phyloP scores from a whole-genome alignment of 495 filamentous ascomycete genomes.

The Aspergillus sparsus region DNA sequence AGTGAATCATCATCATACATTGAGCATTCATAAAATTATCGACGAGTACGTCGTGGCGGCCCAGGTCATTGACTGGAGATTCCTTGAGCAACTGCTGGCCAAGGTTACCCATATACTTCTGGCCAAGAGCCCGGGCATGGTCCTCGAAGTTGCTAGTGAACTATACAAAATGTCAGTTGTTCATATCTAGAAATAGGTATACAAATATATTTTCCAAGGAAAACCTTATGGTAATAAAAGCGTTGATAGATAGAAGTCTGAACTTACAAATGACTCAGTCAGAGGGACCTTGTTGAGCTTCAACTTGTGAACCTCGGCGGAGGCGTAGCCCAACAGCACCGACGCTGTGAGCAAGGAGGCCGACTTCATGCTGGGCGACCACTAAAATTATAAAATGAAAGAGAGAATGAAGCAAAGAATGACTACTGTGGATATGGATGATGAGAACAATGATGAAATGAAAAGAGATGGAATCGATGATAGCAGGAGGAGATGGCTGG shows the following conservation, averaged over 20 bases:
- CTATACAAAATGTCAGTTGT: slow-evolving; percentile 45
- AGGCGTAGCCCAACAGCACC: slow-evolving; percentile 77
- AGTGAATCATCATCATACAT: slow-evolving; percentile 59
- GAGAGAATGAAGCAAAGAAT: slow-evolving; percentile 16
- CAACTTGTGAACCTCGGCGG: slow-evolving; percentile 86
- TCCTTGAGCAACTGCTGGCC: slow-evolving; percentile 78
- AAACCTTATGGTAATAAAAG: background rate
- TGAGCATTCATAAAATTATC: slow-evolving; percentile 99
- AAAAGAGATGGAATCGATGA: slow-evolving; percentile 17
- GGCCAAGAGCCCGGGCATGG: slow-evolving; percentile 76
- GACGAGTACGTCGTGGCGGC: slow-evolving; percentile 80
- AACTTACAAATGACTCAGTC: slow-evolving; percentile 83
- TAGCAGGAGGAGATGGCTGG: slow-evolving; percentile 18
- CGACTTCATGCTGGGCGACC: slow-evolving; percentile 71
- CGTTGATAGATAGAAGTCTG: slow-evolving; percentile 3
- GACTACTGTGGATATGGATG: slow-evolving; percentile 16
- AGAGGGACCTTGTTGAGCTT: slow-evolving; percentile 96
- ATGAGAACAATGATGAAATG: slow-evolving; percentile 27
- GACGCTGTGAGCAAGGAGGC: slow-evolving; percentile 72
- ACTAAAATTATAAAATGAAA: slow-evolving; percentile 14
- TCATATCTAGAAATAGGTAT: background rate
- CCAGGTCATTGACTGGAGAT: slow-evolving; percentile 63
- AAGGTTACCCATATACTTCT: slow-evolving; percentile 79
- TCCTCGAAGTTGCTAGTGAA: slow-evolving; percentile 73
- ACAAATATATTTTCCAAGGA: background rate